phyloP scores from a whole-genome alignment of 2,329 filamentous ascomycete species.

The Fusarium denticulatum region DNA sequence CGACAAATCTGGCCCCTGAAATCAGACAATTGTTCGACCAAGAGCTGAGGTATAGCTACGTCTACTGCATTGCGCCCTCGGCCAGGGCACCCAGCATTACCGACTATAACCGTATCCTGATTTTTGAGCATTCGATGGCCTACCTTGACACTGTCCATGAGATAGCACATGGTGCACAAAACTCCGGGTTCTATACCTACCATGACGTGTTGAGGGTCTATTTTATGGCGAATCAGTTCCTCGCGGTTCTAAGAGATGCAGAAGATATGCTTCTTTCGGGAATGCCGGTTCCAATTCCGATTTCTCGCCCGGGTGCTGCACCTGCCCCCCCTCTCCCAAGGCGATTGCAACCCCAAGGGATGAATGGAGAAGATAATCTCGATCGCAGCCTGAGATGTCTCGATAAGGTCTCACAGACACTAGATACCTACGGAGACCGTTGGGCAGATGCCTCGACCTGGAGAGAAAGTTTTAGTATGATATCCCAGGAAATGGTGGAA shows the following conservation, averaged over 20 bases:
- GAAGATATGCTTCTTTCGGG: conserved; percentile 66
- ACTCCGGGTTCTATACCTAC: conserved; percentile 80
- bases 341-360: conserved; percentile 49
- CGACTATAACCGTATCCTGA: conserved; percentile 79
- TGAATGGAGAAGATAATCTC: conserved; percentile 59
- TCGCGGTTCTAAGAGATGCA: conserved; percentile 68
- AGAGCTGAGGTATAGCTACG: conserved; percentile 89
- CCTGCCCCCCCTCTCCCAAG: conserved; percentile 64
- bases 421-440: conserved; percentile 66
- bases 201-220: conserved; percentile 88
- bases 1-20: conserved; percentile 68
- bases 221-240: conserved; percentile 74
- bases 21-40: conserved; percentile 84
- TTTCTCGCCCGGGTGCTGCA: conserved; percentile 57
- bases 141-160: conserved; percentile 81
- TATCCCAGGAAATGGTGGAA: conserved; percentile 57
- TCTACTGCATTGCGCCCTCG: conserved; percentile 87
- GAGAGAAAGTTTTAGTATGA: conserved; percentile 62
- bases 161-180: conserved; percentile 67
- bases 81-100: conserved; percentile 76
- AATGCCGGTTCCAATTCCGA: conserved; percentile 56
- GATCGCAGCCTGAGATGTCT: conserved; percentile 66
- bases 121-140: conserved; percentile 87
- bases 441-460: conserved; percentile 68
- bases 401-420: conserved; percentile 62